These are phyloP conservation scores for Combretum micranthum DNA, from an alignment of 345 rosid genomes.

Conservation along the genomic window DNA sequence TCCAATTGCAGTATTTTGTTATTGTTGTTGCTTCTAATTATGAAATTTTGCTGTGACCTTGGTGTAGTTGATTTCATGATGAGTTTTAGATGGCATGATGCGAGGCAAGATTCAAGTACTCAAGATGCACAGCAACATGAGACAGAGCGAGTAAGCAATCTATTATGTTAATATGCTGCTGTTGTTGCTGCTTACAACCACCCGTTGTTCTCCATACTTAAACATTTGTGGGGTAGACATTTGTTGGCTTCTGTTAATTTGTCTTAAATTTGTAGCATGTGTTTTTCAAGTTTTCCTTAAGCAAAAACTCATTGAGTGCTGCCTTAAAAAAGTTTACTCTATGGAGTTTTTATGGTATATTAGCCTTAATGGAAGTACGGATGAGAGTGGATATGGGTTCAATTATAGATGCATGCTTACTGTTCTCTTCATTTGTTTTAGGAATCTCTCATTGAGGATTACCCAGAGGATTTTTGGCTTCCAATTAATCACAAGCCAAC, in stretches of 20 bases:
- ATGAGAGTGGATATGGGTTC: too few species aligned
- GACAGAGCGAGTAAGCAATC: constrained; percentile 31
- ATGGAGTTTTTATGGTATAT: too few species aligned
- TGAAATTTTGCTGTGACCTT: too few species aligned
- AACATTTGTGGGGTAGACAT: too few species aligned
- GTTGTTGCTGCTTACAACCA: too few species aligned
- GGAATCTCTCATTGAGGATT: constrained; percentile 60
- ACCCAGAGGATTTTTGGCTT: constrained; percentile 63
- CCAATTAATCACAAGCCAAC: constrained; percentile 68
- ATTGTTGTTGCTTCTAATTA: too few species aligned
- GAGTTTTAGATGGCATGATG: constrained; percentile 33
- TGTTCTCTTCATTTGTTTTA: constrained; percentile 22
- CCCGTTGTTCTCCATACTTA: too few species aligned
- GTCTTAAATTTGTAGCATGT: too few species aligned
- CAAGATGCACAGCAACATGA: constrained; percentile 33
- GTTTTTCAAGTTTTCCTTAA: background rate
- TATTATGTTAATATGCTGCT: too few species aligned
- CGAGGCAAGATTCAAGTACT: constrained; percentile 30
- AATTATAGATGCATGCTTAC: background rate
- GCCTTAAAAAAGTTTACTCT: background rate
- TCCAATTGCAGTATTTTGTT: too few species aligned
- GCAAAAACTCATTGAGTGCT: background rate
- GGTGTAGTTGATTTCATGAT: constrained; percentile 11
- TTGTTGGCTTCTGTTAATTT: too few species aligned
- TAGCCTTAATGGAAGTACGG: background rate